Base-by-base conservation (phyloP, 2,329 filamentous ascomycete species). In the Sclerotinia spermophila region DNA sequence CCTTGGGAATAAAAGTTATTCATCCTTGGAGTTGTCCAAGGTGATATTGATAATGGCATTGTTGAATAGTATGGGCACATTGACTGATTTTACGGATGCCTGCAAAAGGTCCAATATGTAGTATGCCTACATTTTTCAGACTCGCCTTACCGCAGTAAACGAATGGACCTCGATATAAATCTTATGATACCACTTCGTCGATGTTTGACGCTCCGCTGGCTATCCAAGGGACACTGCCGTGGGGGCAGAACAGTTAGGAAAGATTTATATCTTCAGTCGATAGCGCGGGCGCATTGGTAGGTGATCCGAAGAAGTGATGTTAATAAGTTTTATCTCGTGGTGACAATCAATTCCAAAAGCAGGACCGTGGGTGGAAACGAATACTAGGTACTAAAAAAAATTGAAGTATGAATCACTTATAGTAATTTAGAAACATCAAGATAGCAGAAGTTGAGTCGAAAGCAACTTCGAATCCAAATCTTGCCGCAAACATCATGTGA, bases 401-500 rank as follows among this genome's bases (percentile, higher is more conserved):
- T 30, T 55, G 53, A 55, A 61, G 13, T 5, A 64, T 64, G 27
- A 51, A 64, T 33, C 5, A 48, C 11, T 33, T 7, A 10, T n/a
- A n/a, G n/a, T n/a, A 35, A 51, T 38, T 40, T 35, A 38, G 11
- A n/a, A 33, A 48, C 35, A 6, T 17, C 24, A 27, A 27, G n/a
- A 3, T 24, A 27, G 7, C n/a, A 51, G 5, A 13, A 64, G 61
- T 21, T 13, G 21, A 38, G n/a, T 30, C 17, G n/a, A 65, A 51
- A 48, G 35, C 30, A 35, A 64, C 10, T 2, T 35, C 40, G 2
- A 24, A 35, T 13, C 33, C 59, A 45, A 40, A 42, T 61, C 11
- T 53, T 40, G 33, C 62, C 35, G 62, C 45, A 66, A 66, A 40
- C 62, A 53, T 66, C 45, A 53, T 66, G 11, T 59, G 45, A 66